phyloP scores from a whole-genome alignment of 192 early-diverging fungal species.

The Gigaspora rosea region DNA sequence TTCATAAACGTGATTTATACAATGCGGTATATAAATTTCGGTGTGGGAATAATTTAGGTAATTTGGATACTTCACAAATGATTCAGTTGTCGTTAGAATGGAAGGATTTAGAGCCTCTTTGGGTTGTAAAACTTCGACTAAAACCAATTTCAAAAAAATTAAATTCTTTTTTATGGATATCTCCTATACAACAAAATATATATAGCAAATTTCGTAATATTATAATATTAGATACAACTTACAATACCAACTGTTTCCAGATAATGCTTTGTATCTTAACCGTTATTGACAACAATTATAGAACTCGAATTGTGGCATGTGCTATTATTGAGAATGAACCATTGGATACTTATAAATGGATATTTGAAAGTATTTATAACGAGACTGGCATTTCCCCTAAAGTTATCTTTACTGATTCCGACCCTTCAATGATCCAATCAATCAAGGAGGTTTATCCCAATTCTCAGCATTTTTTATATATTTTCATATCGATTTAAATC shows the following conservation, averaged over 20 bases:
- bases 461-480: background rate
- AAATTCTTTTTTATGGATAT: background rate
- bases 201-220: background rate
- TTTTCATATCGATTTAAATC: slow-evolving; percentile 3
- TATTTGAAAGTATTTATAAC: background rate
- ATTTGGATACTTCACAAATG: background rate
- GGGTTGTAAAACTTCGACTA: background rate
- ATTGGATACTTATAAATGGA: background rate
- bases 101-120: background rate
- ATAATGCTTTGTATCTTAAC: background rate
- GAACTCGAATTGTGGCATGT: background rate
- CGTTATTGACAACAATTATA: background rate
- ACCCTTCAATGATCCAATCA: background rate
- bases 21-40: background rate
- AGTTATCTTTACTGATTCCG: background rate
- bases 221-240: background rate
- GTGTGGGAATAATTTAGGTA: background rate
- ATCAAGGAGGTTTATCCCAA: background rate
- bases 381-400: background rate
- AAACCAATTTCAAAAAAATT: background rate
- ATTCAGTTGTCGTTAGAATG: background rate
- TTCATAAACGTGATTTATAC: background rate
- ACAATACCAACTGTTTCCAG: background rate
- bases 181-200: background rate
- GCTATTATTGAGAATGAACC: background rate